Percentiles rank a stretch among this genome's conserved stretches.
Conservation (phyloP, 1,284 basidiomycete genomes). For the Kalmanozyma brasiliensis region DNA sequence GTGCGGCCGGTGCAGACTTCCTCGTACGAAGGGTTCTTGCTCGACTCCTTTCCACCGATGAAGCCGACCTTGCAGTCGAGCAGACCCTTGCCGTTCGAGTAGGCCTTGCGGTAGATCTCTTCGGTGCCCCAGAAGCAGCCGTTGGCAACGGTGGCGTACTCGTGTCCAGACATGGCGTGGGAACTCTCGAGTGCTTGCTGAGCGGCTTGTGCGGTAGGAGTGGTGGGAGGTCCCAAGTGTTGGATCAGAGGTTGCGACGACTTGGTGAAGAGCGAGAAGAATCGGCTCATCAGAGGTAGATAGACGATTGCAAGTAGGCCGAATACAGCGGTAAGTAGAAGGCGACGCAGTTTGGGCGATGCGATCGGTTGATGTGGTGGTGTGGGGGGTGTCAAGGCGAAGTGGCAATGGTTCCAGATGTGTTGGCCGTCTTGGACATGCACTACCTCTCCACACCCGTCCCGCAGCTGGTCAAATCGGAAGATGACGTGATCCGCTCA, state of each 20-base stretch:
- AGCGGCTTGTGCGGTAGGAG: constrained; percentile 44
- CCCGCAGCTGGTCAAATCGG: background rate
- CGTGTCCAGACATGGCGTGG: constrained; percentile 39
- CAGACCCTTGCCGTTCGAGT: constrained; percentile 62
- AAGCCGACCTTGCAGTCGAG: constrained; percentile 61
- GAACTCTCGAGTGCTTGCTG: constrained; percentile 33
- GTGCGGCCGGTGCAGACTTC: constrained; percentile 80
- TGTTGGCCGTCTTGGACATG: background rate
- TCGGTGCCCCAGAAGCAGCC: constrained; percentile 68
- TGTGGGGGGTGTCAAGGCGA: background rate
- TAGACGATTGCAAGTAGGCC: constrained; percentile 17
- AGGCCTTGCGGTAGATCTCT: constrained; percentile 64
- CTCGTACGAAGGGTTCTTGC: constrained; percentile 73
- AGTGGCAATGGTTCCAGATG: constrained; percentile 12
- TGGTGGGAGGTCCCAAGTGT: constrained; percentile 46
- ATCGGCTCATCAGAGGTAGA: constrained; percentile 48
- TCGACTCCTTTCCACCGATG: constrained; percentile 60
- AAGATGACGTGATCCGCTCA: constrained; percentile 10
- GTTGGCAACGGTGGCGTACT: constrained; percentile 53
- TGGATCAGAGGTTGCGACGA: constrained; percentile 49
- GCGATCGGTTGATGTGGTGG: background rate
- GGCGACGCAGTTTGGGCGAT: constrained; percentile 35
- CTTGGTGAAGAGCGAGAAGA: constrained; percentile 51
- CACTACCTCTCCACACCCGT: too few species aligned
- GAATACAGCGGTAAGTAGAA: constrained; percentile 11